phyloP scores from a whole-genome alignment of 164 flowering plant species.

The Santalum album region DNA sequence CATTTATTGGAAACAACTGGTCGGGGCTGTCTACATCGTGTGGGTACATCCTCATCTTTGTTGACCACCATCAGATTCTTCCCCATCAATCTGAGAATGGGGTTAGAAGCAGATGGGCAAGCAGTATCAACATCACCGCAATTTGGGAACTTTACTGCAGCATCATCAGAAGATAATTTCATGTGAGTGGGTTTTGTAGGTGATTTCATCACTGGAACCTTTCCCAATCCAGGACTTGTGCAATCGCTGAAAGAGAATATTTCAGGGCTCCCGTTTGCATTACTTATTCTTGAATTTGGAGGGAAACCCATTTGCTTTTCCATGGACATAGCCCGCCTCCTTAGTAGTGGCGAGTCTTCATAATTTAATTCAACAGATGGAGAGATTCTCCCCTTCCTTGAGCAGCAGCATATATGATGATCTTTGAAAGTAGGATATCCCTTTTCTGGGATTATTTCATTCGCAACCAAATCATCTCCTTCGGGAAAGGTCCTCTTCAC shows the following conservation, averaged over 20 bases:
- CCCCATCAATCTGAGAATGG: constrained; percentile 81
- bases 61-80: constrained; percentile 80
- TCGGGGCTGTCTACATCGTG: constrained; percentile 12
- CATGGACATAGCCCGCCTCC: constrained; percentile 21
- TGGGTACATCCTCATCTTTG: constrained; percentile 41
- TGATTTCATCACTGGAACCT: constrained; percentile 18
- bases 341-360: constrained; percentile 35
- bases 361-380: constrained; percentile 19
- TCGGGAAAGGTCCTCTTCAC: constrained; percentile 18
- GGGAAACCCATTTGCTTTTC: constrained; percentile 21
- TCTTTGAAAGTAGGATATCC: constrained; percentile 20
- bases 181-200: constrained; percentile 13
- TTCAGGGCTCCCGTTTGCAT: constrained; percentile 20
- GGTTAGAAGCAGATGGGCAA: constrained; percentile 46
- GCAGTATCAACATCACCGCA: constrained; percentile 23
- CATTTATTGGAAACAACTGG: constrained; percentile 8
- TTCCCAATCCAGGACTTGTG: constrained; percentile 18
- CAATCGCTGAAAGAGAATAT: constrained; percentile 13
- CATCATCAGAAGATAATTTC: constrained; percentile 18
- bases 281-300: constrained; percentile 5
- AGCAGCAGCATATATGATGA: constrained; percentile 51
- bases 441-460: constrained; percentile 19
- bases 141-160: constrained; percentile 18
- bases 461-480: constrained; percentile 13
- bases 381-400: constrained; percentile 36